Percentiles rank a stretch among this genome's conserved stretches.
These are phyloP conservation scores for Candida glucosophila DNA, from an alignment of 1,139 yeast species.

Conservation along the genomic window DNA sequence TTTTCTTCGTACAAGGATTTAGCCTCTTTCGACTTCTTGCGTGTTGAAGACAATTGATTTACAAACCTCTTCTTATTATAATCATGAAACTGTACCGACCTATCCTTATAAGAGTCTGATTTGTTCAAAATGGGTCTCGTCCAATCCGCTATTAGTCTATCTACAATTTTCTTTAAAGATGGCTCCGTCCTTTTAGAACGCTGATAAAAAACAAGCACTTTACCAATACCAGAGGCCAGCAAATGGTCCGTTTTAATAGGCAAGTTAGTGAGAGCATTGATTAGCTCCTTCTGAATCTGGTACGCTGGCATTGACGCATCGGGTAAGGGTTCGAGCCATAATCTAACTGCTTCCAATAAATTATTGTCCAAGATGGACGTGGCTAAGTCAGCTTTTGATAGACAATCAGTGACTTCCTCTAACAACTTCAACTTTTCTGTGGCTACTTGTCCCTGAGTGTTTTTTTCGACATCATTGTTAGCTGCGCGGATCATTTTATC, in stretches of 20 bases:
- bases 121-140: slow-evolving; percentile 96
- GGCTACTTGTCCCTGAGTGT: slow-evolving; percentile 70
- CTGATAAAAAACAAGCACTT: slow-evolving; percentile 89
- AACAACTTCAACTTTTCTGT: slow-evolving; percentile 77
- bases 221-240: slow-evolving; percentile 90
- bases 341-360: slow-evolving; percentile 83
- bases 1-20: slow-evolving; percentile 75
- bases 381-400: slow-evolving; percentile 77
- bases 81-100: slow-evolving; percentile 60
- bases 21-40: slow-evolving; percentile 29
- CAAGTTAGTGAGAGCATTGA: slow-evolving; percentile 61
- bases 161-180: slow-evolving; percentile 78
- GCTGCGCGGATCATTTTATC: slow-evolving; percentile 94
- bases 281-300: slow-evolving; percentile 86
- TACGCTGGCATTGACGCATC: slow-evolving; percentile 96
- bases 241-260: slow-evolving; percentile 95
- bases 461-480: slow-evolving; percentile 77
- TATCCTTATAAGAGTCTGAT: slow-evolving; percentile 89
- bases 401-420: slow-evolving; percentile 66
- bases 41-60: slow-evolving; percentile 35
- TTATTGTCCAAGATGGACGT: slow-evolving; percentile 93
- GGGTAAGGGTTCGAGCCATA: slow-evolving; percentile 97
- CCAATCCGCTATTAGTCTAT: slow-evolving; percentile 91
- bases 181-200: slow-evolving; percentile 86
- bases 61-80: slow-evolving; percentile 56